A percentile compares a stretch with the other conserved stretches of the same genome.
phyloP scores from a whole-genome alignment of 2,329 filamentous ascomycete species.

The Curvularia lunata region DNA sequence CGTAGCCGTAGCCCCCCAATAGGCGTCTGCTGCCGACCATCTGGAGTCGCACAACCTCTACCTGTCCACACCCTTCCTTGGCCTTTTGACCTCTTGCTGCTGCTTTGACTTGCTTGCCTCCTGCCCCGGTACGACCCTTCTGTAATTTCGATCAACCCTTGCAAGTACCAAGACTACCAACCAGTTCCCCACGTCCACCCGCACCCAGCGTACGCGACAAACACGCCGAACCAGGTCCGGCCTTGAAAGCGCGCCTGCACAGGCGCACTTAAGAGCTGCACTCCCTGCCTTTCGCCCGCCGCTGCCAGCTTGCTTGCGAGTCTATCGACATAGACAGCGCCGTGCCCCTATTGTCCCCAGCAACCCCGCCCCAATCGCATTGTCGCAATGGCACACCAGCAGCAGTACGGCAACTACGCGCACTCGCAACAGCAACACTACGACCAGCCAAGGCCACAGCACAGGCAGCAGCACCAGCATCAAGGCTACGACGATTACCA shows the following conservation, averaged over 20 bases:
- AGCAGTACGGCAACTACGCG: constrained; percentile 45
- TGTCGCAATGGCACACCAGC: constrained; percentile 51
- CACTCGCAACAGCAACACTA: constrained; percentile 47
- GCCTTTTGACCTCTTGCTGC: constrained; percentile 10
- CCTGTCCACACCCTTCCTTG: constrained; percentile 21
- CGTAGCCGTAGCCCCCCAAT: constrained; percentile 21
- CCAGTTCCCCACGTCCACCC: constrained; percentile 12
- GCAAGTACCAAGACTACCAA: constrained; percentile 22
- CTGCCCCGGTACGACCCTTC: constrained; percentile 17
- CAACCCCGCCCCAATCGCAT: constrained; percentile 9
- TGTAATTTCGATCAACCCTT: constrained; percentile 31
- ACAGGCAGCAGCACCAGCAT: constrained; percentile 26
- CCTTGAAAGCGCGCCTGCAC: constrained; percentile 9
- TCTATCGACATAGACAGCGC: constrained; percentile 22
- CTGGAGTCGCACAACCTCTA: constrained; percentile 2
- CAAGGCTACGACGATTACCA: constrained; percentile 39
- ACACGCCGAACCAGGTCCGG: constrained; percentile 20
- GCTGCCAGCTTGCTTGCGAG: constrained; percentile 30
- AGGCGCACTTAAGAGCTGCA: constrained; percentile 20
- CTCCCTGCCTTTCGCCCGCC: constrained; percentile 30
- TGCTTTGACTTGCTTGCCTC: constrained; percentile 10
- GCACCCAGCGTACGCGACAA: constrained; percentile 14
- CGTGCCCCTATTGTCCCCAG: constrained; percentile 24
- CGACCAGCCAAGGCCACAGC: constrained; percentile 27
- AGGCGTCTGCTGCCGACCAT: constrained; percentile 24